Evolutionary conservation across 1,284 basidiomycete species (phyloP).

Genomic region (Papiliotrema nemorosa): DNA sequence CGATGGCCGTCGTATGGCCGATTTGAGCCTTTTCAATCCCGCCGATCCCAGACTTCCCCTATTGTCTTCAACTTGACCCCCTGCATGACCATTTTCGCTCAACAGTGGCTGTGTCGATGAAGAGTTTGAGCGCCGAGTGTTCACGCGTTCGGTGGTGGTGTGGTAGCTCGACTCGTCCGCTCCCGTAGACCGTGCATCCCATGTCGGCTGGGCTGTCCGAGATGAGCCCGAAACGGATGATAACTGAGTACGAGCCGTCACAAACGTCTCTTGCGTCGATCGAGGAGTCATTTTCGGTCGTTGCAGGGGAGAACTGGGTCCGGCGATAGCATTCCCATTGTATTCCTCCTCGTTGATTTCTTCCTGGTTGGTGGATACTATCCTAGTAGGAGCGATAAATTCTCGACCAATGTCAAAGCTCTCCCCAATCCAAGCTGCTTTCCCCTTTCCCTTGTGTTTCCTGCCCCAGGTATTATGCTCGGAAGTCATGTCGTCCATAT

Average conservation of each 20-base stretch:
- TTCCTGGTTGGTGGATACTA: background rate
- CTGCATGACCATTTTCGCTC: background rate
- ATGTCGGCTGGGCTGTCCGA: background rate
- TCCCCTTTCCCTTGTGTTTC: slow-evolving; percentile 16
- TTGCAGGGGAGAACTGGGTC: background rate
- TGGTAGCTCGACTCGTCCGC: background rate
- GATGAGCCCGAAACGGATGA: background rate
- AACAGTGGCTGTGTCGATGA: slow-evolving; percentile 27
- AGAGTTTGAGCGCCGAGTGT: slow-evolving; percentile 13
- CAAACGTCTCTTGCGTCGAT: slow-evolving; percentile 36
- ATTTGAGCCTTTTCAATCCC: slow-evolving; percentile 23
- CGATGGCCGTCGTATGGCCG: slow-evolving; percentile 25
- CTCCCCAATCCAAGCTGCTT: slow-evolving; percentile 26
- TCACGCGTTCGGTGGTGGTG: background rate
- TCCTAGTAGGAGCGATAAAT: slow-evolving; percentile 16
- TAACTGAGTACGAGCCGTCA: slow-evolving; percentile 34
- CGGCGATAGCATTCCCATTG: background rate
- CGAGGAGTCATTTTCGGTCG: slow-evolving; percentile 11
- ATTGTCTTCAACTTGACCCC: background rate
- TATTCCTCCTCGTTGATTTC: background rate
- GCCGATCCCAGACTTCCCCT: slow-evolving; percentile 3
- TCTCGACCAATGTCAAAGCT: slow-evolving; percentile 46
- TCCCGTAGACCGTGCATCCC: background rate
- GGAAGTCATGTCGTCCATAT: background rate
- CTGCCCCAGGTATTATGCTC: slow-evolving; percentile 11